Conservation (phyloP, 768 basidiomycete species). For the Lactarius vividus region DNA sequence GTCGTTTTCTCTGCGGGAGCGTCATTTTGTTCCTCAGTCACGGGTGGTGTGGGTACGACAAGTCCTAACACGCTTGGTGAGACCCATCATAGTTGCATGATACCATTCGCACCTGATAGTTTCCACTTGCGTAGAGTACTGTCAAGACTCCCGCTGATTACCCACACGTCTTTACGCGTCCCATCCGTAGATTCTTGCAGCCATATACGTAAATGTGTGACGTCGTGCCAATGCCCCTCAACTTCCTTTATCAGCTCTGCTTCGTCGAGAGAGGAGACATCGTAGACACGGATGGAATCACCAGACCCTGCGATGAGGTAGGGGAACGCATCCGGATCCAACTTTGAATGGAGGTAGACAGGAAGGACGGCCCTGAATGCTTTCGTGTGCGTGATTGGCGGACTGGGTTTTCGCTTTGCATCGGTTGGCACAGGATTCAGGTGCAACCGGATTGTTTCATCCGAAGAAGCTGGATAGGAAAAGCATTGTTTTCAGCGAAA, state of each 20-base stretch:
- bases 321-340: slow-evolving; percentile 49
- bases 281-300: slow-evolving; percentile 78
- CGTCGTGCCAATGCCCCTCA: slow-evolving; percentile 90
- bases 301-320: slow-evolving; percentile 82
- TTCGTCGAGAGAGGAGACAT: slow-evolving; percentile 64
- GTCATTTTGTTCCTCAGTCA: background rate
- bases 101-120: slow-evolving; percentile 48
- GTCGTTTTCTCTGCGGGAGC: background rate
- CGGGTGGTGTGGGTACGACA: background rate
- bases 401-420: slow-evolving; percentile 39
- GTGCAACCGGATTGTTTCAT: slow-evolving; percentile 74
- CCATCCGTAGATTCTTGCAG: slow-evolving; percentile 48
- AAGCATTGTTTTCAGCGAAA: slow-evolving; percentile 1
- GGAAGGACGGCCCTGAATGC: slow-evolving; percentile 76
- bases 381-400: slow-evolving; percentile 55
- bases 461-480: slow-evolving; percentile 68
- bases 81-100: background rate
- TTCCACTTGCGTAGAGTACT: slow-evolving; percentile 86
- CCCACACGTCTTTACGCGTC: slow-evolving; percentile 66
- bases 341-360: slow-evolving; percentile 51
- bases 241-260: slow-evolving; percentile 69
- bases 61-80: slow-evolving; percentile 12
- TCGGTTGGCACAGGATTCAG: slow-evolving; percentile 39
- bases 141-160: slow-evolving; percentile 83
- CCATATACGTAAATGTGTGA: slow-evolving; percentile 76